A percentile compares a stretch with the other conserved stretches of the same genome.
Evolutionary conservation across 495 filamentous ascomycete species (phyloP).

Genomic region (Penicillium roqueforti): DNA sequence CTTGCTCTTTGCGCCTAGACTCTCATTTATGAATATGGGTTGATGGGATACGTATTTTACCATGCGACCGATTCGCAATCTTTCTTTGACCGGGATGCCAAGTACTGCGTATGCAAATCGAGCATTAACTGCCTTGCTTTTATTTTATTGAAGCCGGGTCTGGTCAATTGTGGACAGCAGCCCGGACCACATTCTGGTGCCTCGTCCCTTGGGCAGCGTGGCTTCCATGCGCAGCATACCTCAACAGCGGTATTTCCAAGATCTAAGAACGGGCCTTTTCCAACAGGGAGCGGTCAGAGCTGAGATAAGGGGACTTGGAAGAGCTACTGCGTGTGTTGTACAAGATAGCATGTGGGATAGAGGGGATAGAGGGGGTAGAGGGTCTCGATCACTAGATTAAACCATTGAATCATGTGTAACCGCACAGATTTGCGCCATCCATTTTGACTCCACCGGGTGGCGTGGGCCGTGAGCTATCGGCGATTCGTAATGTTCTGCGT

Average conservation of each 20-base stretch:
- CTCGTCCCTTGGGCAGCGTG: neutral
- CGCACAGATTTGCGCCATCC: neutral
- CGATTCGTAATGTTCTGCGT: conserved; percentile 16
- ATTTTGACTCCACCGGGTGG: conserved; percentile 13
- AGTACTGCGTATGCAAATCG: no score
- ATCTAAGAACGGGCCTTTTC: conserved; percentile 19
- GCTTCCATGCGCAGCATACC: conserved; percentile 8
- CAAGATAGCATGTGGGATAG: neutral
- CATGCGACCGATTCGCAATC: no score
- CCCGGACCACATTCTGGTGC: neutral
- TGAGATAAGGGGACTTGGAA: neutral
- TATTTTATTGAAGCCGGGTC: no score
- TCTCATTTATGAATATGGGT: conserved; percentile 73
- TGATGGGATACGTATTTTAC: conserved; percentile 94
- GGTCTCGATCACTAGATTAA: neutral
- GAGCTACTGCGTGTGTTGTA: no score
- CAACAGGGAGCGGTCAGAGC: conserved; percentile 9
- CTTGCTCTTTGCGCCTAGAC: conserved; percentile 83
- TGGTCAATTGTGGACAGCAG: neutral
- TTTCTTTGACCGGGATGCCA: no score
- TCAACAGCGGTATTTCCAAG: conserved; percentile 16
- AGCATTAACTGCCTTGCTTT: no score
- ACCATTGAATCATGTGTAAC: conserved; percentile 1
- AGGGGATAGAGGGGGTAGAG: no score
- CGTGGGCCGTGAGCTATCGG: no score